Evolutionary conservation across 192 early-diverging fungal genomes (phyloP).

Genomic region (Radiomyces spectabilis): DNA sequence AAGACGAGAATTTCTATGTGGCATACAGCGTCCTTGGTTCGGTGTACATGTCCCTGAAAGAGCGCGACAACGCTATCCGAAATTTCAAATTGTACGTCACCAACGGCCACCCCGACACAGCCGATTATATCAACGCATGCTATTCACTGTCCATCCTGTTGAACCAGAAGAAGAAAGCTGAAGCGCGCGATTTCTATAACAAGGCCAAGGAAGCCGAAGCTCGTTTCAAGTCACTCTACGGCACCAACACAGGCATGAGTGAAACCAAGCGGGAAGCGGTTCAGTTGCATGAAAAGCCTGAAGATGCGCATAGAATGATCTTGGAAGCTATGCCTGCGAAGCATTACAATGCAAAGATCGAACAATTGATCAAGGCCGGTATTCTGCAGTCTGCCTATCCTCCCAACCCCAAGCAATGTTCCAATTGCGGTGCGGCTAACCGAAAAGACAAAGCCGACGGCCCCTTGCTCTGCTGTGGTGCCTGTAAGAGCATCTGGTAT

Average conservation of each 20-base stretch:
- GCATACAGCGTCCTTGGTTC: conserved; percentile 25
- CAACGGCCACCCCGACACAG: conserved; percentile 42
- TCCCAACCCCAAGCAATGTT: conserved; percentile 34
- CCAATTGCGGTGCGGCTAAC: conserved; percentile 33
- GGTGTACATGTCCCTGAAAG: conserved; percentile 31
- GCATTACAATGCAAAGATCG: conserved; percentile 22
- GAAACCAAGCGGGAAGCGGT: conserved; percentile 44
- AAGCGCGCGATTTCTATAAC: conserved; percentile 38
- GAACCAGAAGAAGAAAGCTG: conserved; percentile 29
- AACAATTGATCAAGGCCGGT: conserved; percentile 28
- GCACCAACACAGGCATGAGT: conserved; percentile 34
- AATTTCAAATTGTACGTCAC: conserved; percentile 44
- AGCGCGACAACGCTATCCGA: conserved; percentile 35
- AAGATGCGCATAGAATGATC: conserved; percentile 21
- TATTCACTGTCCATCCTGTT: conserved; percentile 40
- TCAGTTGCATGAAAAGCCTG: conserved; percentile 25
- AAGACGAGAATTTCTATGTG: conserved; percentile 21
- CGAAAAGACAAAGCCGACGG: conserved; percentile 29
- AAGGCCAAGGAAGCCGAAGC: conserved; percentile 45
- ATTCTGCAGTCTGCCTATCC: conserved; percentile 34
- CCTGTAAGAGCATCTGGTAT: conserved; percentile 46
- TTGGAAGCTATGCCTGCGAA: neutral
- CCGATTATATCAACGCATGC: conserved; percentile 41
- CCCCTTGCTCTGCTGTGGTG: conserved; percentile 43
- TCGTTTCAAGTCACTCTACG: conserved; percentile 47